Conservation (phyloP, 2,329 filamentous ascomycete species). For the Raffaelea albimanens region DNA sequence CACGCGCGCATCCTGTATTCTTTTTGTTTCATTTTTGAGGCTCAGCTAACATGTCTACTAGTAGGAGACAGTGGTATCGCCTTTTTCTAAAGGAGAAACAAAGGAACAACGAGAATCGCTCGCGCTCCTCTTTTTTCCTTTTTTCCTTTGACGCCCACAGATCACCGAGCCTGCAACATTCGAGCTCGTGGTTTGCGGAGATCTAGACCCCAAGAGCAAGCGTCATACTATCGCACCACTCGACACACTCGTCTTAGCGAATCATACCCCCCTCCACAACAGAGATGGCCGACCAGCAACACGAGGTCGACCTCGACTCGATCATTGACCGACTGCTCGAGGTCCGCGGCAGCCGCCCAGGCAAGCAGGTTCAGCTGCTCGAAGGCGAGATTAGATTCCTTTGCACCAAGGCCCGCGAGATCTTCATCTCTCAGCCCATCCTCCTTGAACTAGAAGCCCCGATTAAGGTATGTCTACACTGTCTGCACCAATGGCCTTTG, state of each 20-base stretch:
- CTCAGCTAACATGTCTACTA: background rate
- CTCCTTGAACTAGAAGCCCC: constrained; percentile 94
- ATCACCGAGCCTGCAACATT: constrained; percentile 10
- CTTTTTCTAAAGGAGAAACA: background rate
- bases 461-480: constrained; percentile 67
- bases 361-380: constrained; percentile 95
- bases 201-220: constrained; percentile 6
- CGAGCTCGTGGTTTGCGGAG: constrained; percentile 15
- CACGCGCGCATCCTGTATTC: no score
- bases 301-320: constrained; percentile 96
- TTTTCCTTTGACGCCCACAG: constrained; percentile 11
- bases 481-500: background rate
- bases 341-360: constrained; percentile 92
- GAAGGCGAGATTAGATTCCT: constrained; percentile 95
- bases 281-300: constrained; percentile 54
- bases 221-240: no score
- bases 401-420: constrained; percentile 97
- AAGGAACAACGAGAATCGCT: background rate
- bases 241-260: no score
- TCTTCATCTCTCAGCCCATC: constrained; percentile 98
- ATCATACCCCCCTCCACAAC: background rate
- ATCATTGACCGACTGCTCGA: constrained; percentile 98
- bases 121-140: background rate
- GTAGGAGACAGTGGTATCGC: background rate
- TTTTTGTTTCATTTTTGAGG: no score